Evolutionary conservation across 2,329 filamentous ascomycete genomes (phyloP).

Genomic region (Colletotrichum tabaci): DNA sequence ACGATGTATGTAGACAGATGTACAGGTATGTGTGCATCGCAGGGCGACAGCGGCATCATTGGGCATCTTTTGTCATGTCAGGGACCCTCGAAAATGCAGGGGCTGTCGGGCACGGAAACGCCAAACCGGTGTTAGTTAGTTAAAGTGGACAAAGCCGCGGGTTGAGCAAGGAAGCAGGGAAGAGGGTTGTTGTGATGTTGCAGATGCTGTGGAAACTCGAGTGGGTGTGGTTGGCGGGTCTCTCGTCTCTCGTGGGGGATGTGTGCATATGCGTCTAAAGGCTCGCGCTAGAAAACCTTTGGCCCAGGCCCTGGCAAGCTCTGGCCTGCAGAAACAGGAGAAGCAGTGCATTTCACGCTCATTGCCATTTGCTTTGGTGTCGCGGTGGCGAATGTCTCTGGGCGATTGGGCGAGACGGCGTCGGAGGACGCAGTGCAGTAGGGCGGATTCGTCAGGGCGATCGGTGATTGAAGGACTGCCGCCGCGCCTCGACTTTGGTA

Average conservation of each 20-base stretch:
- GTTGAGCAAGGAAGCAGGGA: slow-evolving; percentile 36
- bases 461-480: slow-evolving; percentile 39
- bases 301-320: not conserved
- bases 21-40: slow-evolving; percentile 5
- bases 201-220: slow-evolving; percentile 22
- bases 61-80: slow-evolving; percentile 37
- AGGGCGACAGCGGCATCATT: slow-evolving; percentile 20
- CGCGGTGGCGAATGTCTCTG: slow-evolving; percentile 28
- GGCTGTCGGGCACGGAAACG: slow-evolving; percentile 28
- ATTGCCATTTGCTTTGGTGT: slow-evolving; percentile 1
- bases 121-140: slow-evolving; percentile 15
- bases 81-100: slow-evolving; percentile 26
- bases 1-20: not conserved
- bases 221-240: slow-evolving; percentile 13
- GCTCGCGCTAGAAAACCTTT: slow-evolving; percentile 16
- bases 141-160: slow-evolving; percentile 13
- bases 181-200: slow-evolving; percentile 33
- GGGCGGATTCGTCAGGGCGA: slow-evolving; percentile 33
- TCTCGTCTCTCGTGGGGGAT: not conserved
- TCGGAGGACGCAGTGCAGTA: slow-evolving; percentile 13
- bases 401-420: slow-evolving; percentile 22
- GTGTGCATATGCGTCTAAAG: slow-evolving; percentile 21
- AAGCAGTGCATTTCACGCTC: slow-evolving; percentile 2
- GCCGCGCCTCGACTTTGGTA: slow-evolving; percentile 7
- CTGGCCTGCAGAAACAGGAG: not conserved